Conservation (phyloP, 805 yeast species). For the Ogataea saltuana region DNA sequence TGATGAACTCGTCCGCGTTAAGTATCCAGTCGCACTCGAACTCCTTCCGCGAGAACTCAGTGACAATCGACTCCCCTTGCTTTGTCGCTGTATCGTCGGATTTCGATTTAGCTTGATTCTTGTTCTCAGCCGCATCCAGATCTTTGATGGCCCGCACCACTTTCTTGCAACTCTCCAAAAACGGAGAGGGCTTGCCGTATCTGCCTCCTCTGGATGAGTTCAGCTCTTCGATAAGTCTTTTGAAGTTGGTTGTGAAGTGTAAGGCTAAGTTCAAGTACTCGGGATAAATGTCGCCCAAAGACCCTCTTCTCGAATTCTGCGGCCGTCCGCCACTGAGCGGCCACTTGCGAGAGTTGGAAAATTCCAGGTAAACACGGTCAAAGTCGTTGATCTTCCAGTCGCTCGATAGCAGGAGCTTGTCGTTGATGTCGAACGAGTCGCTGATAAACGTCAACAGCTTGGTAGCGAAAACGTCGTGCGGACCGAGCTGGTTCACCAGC, state of each 20-base stretch:
- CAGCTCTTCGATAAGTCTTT: conserved; percentile 21
- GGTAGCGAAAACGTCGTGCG: conserved; percentile 28
- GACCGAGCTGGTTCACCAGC: conserved; percentile 20
- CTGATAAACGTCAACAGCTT: conserved; percentile 26
- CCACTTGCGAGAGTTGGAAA: conserved; percentile 22
- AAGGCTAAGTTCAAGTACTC: conserved; percentile 22
- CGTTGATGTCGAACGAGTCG: conserved; percentile 32
- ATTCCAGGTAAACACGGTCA: conserved; percentile 20
- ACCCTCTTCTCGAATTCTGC: conserved; percentile 12
- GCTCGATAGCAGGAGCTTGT: conserved; percentile 30
- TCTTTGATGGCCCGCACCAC: conserved; percentile 19
- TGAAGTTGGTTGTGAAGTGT: conserved; percentile 21
- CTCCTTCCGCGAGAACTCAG: conserved; percentile 15
- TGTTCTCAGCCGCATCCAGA: conserved; percentile 12
- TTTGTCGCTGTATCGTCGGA: neutral
- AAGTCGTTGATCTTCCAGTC: conserved; percentile 31
- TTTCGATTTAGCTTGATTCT: conserved; percentile 1
- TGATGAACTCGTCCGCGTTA: conserved; percentile 24
- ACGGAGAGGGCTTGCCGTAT: conserved; percentile 14
- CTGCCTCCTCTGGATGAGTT: conserved; percentile 17
- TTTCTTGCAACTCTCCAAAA: conserved; percentile 16
- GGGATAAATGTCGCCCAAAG: conserved; percentile 13
- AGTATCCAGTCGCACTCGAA: conserved; percentile 34
- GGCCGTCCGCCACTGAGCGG: conserved; percentile 13
- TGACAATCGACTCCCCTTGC: conserved; percentile 11